phyloP scores from a whole-genome alignment of 768 basidiomycete species.

The Favolaschia claudopus region DNA sequence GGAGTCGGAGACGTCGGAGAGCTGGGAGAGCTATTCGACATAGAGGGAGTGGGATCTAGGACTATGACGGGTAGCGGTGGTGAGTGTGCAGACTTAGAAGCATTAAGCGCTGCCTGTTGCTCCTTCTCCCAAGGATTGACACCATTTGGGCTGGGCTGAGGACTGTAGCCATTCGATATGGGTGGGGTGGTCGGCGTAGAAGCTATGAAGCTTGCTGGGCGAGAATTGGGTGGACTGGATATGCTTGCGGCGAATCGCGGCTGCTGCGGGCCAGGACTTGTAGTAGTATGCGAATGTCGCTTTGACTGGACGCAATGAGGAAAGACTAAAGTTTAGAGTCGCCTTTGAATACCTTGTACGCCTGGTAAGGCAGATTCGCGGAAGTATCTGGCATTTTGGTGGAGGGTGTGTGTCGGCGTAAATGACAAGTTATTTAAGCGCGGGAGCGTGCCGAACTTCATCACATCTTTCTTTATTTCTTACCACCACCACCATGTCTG shows the following conservation, averaged over 20 bases:
- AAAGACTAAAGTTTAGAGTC: conserved; percentile 13
- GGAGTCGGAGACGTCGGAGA: conserved; percentile 10
- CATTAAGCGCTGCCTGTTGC: neutral
- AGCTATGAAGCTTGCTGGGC: conserved; percentile 34
- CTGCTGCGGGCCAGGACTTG: conserved; percentile 38
- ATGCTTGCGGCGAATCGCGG: conserved; percentile 35
- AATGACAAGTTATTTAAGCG: conserved; percentile 7
- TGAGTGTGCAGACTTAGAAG: conserved; percentile 10
- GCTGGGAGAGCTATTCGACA: conserved; percentile 22
- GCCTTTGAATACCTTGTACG: conserved; percentile 50
- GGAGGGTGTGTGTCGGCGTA: conserved; percentile 35
- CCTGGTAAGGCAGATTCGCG: conserved; percentile 54
- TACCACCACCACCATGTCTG: conserved; percentile 60
- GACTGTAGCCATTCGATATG: too few species aligned
- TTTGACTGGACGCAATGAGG: conserved; percentile 46
- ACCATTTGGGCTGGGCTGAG: conserved; percentile 29
- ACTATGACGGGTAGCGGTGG: conserved; percentile 17
- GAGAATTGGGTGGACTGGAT: conserved; percentile 36
- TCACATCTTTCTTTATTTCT: conserved; percentile 1
- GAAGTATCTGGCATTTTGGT: conserved; percentile 26
- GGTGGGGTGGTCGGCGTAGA: conserved; percentile 29
- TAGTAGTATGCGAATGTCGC: conserved; percentile 50
- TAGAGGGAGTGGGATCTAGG: conserved; percentile 28
- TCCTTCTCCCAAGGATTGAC: conserved; percentile 22
- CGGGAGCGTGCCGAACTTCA: conserved; percentile 3